Conservation (phyloP, 768 basidiomycete genomes). For the Amanita subjunquillea region DNA sequence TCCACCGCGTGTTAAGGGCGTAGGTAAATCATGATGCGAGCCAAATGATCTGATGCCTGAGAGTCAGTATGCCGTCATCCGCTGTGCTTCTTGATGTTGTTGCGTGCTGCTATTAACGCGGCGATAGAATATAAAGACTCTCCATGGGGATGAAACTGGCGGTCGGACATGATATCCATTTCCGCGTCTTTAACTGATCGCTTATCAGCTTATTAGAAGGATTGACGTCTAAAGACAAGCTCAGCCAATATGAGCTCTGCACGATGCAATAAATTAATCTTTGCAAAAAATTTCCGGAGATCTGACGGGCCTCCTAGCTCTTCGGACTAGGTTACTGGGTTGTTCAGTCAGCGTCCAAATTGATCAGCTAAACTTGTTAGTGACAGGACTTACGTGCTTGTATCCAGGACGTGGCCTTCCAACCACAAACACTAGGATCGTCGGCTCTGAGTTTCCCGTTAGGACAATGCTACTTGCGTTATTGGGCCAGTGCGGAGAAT, state of each 20-base stretch:
- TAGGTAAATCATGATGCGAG: background rate
- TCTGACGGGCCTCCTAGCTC: background rate
- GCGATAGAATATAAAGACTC: no score
- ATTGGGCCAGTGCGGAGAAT: no score
- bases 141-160: no score
- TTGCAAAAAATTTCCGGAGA: background rate
- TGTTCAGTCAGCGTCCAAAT: background rate
- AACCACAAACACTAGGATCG: background rate
- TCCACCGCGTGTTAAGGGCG: background rate
- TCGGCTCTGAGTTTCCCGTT: background rate
- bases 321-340: background rate
- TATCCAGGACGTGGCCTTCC: background rate
- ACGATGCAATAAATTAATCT: background rate
- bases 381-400: background rate
- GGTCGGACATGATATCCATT: no score
- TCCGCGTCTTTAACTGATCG: no score
- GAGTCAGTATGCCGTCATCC: background rate
- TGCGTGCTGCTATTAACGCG: background rate
- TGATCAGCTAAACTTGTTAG: background rate
- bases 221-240: background rate
- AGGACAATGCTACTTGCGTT: background rate
- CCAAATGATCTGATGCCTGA: background rate
- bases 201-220: background rate
- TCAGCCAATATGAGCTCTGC: background rate
- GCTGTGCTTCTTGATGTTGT: background rate